These are phyloP conservation scores for Aspergillus proliferans DNA, from an alignment of 2,329 filamentous ascomycete genomes.

Conservation along the genomic window DNA sequence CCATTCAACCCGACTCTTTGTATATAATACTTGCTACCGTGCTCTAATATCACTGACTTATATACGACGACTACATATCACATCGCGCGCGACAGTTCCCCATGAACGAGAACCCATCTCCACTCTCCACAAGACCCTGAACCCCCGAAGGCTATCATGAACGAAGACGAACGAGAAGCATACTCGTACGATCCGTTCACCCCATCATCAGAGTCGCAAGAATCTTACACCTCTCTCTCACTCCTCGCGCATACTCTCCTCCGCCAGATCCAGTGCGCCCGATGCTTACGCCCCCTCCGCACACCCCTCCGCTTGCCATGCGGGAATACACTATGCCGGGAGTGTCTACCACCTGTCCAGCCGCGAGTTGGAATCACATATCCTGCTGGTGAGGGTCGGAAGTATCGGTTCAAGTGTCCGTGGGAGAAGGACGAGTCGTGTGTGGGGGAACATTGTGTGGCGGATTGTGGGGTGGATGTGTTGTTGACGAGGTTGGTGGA, in stretches of 20 bases:
- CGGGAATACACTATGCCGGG: constrained; percentile 68
- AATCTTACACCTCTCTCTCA: neutral
- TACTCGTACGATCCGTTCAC: neutral
- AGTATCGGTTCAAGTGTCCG: constrained; percentile 68
- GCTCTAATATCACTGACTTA: neutral
- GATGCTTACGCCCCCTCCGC: constrained; percentile 63
- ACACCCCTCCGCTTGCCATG: constrained; percentile 74
- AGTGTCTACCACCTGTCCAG: constrained; percentile 64
- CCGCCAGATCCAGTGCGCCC: constrained; percentile 68
- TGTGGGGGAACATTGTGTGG: constrained; percentile 63
- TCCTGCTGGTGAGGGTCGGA: constrained; percentile 60
- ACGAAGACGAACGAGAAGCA: neutral
- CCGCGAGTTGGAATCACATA: constrained; percentile 68
- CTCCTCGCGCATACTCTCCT: constrained; percentile 54
- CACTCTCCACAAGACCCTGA: constrained; percentile 1
- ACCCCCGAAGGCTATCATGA: neutral
- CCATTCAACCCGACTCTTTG: neutral
- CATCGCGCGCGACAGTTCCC: neutral
- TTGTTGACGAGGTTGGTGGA: constrained; percentile 66
- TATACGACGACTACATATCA: neutral
- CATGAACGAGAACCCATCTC: constrained; percentile 2
- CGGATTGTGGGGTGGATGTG: constrained; percentile 72
- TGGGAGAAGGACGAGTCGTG: constrained; percentile 44
- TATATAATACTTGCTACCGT: neutral
- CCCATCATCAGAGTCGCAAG: neutral